These are phyloP conservation scores for Pythium coloratum DNA, from an alignment of 352 stramenopile species.

Conservation along the genomic window DNA sequence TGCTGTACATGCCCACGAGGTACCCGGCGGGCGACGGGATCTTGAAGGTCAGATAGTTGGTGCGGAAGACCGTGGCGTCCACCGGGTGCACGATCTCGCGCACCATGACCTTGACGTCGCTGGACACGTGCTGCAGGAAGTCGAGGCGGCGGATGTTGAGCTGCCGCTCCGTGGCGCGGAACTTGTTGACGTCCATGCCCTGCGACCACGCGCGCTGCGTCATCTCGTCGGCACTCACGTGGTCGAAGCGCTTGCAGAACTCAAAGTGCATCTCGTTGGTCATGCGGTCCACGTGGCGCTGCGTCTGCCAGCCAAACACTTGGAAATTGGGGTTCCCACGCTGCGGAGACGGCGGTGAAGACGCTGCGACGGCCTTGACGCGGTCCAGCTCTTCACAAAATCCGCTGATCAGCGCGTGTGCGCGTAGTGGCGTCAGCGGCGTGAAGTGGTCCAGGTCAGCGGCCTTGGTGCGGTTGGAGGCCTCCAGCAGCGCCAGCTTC, in stretches of 20 bases:
- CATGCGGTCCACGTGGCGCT: conserved; percentile 31
- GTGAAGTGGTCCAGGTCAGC: conserved; percentile 17
- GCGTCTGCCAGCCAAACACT: conserved; percentile 42
- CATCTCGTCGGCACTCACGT: conserved; percentile 29
- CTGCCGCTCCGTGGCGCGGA: conserved; percentile 16
- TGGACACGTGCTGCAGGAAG: conserved; percentile 36
- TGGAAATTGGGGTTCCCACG: conserved; percentile 14
- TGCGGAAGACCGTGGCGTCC: conserved; percentile 39
- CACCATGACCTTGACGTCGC: conserved; percentile 32
- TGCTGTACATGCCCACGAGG: conserved; percentile 35
- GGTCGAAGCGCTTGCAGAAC: conserved; percentile 35
- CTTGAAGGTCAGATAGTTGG: conserved; percentile 36
- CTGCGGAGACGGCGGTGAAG: neutral
- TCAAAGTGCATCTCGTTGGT: conserved; percentile 48
- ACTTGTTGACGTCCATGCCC: conserved; percentile 28
- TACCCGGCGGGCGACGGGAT: conserved; percentile 23
- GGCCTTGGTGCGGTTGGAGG: neutral
- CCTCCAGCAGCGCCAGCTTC: conserved; percentile 37
- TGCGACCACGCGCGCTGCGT: conserved; percentile 32
- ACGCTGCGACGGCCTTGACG: conserved; percentile 15
- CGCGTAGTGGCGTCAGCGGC: conserved; percentile 17
- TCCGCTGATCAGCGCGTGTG: conserved; percentile 13
- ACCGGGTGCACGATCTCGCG: conserved; percentile 36
- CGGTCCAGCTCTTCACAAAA: conserved; percentile 29
- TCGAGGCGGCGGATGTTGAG: conserved; percentile 34